These are phyloP conservation scores for Helminthosporium solani DNA, from an alignment of 2,329 filamentous ascomycete species.

Conservation along the genomic window DNA sequence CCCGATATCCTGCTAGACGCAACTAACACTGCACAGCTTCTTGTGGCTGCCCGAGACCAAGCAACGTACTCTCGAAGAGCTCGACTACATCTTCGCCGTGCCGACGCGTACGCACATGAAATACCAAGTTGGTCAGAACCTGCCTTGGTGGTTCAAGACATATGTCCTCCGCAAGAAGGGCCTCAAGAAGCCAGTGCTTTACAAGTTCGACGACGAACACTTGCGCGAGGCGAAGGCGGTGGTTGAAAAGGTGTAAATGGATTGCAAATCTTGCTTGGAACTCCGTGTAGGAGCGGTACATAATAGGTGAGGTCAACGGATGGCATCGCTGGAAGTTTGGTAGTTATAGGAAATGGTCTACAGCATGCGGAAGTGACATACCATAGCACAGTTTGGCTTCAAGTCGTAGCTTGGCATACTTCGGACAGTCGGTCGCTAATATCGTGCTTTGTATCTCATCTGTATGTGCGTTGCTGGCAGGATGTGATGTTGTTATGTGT, in stretches of 20 bases:
- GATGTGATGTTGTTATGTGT: too few species aligned
- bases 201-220: conserved; percentile 35
- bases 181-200: conserved; percentile 40
- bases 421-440: too few species aligned
- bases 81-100: conserved; percentile 54
- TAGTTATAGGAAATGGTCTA: too few species aligned
- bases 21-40: conserved; percentile 44
- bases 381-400: too few species aligned
- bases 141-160: conserved; percentile 51
- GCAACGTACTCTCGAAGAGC: conserved; percentile 50
- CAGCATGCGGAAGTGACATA: too few species aligned
- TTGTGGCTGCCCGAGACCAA: conserved; percentile 55
- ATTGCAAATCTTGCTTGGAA: not conserved
- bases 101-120: conserved; percentile 44
- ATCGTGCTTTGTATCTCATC: too few species aligned
- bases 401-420: too few species aligned
- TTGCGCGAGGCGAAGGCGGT: not conserved
- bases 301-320: not conserved
- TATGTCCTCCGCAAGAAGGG: conserved; percentile 44
- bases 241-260: not conserved
- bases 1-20: not conserved
- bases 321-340: not conserved
- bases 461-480: too few species aligned
- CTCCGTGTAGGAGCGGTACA: not conserved
- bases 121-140: conserved; percentile 29